phyloP scores from a whole-genome alignment of 768 basidiomycete genomes.

The Lyophyllum shimeji region DNA sequence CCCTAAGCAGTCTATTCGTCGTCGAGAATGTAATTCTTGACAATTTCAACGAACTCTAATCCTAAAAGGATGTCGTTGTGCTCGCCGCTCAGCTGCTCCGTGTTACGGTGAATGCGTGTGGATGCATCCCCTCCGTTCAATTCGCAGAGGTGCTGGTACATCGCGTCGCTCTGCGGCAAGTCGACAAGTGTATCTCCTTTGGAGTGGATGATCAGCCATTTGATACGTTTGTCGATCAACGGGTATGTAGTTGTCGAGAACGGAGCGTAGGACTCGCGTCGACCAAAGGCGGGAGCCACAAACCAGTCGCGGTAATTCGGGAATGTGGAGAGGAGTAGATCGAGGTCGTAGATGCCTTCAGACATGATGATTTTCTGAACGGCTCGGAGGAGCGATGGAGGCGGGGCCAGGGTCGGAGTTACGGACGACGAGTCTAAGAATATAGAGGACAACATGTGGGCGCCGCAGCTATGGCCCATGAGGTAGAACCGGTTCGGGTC shows the following conservation, averaged over 20 bases:
- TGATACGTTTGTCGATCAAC: constrained; percentile 36
- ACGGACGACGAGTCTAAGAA: constrained; percentile 52
- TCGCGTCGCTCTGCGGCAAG: constrained; percentile 54
- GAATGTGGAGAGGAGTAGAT: constrained; percentile 60
- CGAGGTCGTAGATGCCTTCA: constrained; percentile 80
- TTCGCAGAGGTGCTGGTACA: constrained; percentile 52
- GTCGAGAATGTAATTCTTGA: constrained; percentile 38
- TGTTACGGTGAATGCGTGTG: constrained; percentile 24
- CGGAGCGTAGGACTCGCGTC: constrained; percentile 42
- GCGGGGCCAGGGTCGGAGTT: constrained; percentile 46
- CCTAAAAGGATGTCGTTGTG: constrained; percentile 55
- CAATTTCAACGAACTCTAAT: constrained; percentile 43
- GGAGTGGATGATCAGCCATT: constrained; percentile 79
- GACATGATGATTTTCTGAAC: constrained; percentile 60
- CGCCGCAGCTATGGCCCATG: constrained; percentile 79
- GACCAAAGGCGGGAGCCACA: constrained; percentile 62
- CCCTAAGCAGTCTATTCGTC: background rate
- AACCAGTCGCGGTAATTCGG: constrained; percentile 73
- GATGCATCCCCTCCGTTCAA: constrained; percentile 29
- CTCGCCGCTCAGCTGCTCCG: constrained; percentile 44
- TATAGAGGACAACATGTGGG: constrained; percentile 76
- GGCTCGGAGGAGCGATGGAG: constrained; percentile 36
- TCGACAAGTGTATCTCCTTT: constrained; percentile 70
- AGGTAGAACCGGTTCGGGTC: constrained; percentile 49
- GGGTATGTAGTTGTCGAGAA: constrained; percentile 46